These are phyloP conservation scores for Podila horticola DNA, from an alignment of 192 early-diverging fungal species.

Conservation along the genomic window DNA sequence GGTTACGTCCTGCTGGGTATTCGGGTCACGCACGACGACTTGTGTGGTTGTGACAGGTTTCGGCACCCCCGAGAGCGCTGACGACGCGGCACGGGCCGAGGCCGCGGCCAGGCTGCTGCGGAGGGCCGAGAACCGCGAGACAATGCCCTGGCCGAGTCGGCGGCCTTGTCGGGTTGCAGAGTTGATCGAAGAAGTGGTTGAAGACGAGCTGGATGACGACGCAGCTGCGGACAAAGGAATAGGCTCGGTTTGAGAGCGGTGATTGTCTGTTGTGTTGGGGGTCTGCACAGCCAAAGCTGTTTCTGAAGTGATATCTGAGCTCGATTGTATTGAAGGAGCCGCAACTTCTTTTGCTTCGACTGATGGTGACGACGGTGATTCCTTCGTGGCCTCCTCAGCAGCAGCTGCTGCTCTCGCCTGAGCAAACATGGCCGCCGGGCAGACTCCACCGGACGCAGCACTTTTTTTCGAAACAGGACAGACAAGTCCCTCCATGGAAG, in stretches of 20 bases:
- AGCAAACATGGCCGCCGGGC: slow-evolving; percentile 48
- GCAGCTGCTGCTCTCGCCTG: slow-evolving; percentile 27
- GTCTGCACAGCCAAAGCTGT: not conserved
- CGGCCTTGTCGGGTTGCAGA: slow-evolving; percentile 19
- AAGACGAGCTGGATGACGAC: not conserved
- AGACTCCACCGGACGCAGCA: slow-evolving; percentile 39
- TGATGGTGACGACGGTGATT: not conserved
- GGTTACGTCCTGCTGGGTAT: slow-evolving; percentile 28
- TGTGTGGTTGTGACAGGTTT: slow-evolving; percentile 10
- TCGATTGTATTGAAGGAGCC: too few species aligned
- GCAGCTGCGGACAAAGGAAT: slow-evolving; percentile 10
- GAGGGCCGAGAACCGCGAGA: slow-evolving; percentile 28
- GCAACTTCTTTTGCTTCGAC: not conserved
- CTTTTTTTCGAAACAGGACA: slow-evolving; percentile 47
- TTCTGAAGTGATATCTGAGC: not conserved
- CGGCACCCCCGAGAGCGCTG: slow-evolving; percentile 19
- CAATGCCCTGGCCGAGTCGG: slow-evolving; percentile 37
- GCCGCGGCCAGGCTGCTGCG: slow-evolving; percentile 34
- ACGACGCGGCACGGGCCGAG: slow-evolving; percentile 30
- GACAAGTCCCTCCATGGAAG: slow-evolving; percentile 9
- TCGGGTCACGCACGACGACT: slow-evolving; percentile 26
- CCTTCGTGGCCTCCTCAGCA: not conserved
- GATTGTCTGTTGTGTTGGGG: not conserved
- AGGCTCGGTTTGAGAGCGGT: not conserved
- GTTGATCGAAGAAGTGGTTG: slow-evolving; percentile 5